A percentile compares a stretch with the other conserved stretches of the same genome.
Conservation (phyloP, 1,139 yeast genomes). For the Saccharomyces hybrid region DNA sequence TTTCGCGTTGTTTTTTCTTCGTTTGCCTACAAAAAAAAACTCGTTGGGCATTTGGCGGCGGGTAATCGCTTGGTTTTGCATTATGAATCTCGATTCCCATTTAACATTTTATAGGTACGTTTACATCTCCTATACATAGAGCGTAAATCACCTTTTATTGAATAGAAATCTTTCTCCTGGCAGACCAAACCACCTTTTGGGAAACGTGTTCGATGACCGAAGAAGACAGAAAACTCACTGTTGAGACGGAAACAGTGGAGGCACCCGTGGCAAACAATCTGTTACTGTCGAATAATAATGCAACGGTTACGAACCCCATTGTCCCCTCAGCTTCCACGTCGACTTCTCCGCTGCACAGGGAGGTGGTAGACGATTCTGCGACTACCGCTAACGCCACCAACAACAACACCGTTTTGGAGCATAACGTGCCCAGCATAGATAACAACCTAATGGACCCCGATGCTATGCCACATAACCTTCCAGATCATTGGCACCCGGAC, state of each 20-base stretch:
- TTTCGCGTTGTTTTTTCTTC: too few relatives aligned
- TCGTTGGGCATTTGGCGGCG: too few relatives aligned
- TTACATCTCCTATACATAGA: not conserved
- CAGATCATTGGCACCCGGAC: not conserved
- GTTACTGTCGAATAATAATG: conserved; percentile 2
- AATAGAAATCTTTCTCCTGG: not conserved
- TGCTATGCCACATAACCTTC: not conserved
- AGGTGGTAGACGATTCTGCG: not conserved
- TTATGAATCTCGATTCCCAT: too few relatives aligned
- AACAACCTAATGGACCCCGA: not conserved
- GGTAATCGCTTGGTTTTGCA: too few relatives aligned
- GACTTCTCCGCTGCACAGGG: not conserved
- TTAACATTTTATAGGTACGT: too few relatives aligned
- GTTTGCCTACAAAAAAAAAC: too few relatives aligned
- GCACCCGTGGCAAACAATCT: conserved; percentile 20
- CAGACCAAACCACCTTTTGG: not conserved
- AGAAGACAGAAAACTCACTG: conserved; percentile 28
- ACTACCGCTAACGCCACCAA: not conserved
- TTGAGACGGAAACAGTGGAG: conserved; percentile 33
- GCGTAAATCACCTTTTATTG: not conserved
- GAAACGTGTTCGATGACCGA: conserved; percentile 23
- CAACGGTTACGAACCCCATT: not conserved
- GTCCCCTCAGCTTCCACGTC: not conserved
- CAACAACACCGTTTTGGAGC: not conserved
- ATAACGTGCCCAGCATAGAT: conserved; percentile 1